Evolutionary conservation across 148 eudicot species (phyloP).

Genomic region (Camellia lanceoleosa): DNA sequence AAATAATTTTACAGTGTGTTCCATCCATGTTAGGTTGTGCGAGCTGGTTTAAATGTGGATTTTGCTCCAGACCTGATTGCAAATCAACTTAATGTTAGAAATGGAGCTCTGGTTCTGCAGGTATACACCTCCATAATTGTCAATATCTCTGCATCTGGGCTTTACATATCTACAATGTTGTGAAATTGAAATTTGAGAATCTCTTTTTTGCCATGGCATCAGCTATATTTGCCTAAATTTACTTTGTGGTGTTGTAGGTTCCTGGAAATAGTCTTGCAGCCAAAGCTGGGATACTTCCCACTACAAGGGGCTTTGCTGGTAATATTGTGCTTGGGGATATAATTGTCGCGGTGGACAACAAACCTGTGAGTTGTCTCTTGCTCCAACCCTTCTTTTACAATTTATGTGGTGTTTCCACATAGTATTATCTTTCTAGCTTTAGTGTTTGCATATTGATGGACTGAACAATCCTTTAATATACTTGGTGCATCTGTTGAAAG

Average conservation of each 20-base stretch:
- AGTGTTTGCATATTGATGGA: neutral
- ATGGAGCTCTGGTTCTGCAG: conserved; percentile 88
- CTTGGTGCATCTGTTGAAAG: neutral
- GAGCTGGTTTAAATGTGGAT: conserved; percentile 81
- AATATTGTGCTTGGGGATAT: conserved; percentile 90
- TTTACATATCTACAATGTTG: neutral
- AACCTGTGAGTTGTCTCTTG: conserved; percentile 54
- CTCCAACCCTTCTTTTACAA: conserved; percentile 8
- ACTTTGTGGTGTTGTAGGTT: conserved; percentile 45
- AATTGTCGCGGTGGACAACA: conserved; percentile 70
- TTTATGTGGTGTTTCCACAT: neutral
- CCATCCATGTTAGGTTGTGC: conserved; percentile 52
- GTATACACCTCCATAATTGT: conserved; percentile 25
- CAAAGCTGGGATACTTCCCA: conserved; percentile 86
- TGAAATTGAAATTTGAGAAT: neutral
- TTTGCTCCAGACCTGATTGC: conserved; percentile 88
- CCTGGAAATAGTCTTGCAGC: conserved; percentile 85
- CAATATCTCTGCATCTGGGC: neutral
- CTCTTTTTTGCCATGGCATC: neutral
- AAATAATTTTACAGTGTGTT: neutral
- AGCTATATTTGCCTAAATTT: neutral
- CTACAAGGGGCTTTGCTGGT: conserved; percentile 94
- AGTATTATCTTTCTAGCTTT: neutral
- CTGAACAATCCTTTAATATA: neutral
- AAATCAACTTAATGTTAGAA: conserved; percentile 88